phyloP scores from a whole-genome alignment of 2,329 filamentous ascomycete genomes.

The Elsinoe arachidis region DNA sequence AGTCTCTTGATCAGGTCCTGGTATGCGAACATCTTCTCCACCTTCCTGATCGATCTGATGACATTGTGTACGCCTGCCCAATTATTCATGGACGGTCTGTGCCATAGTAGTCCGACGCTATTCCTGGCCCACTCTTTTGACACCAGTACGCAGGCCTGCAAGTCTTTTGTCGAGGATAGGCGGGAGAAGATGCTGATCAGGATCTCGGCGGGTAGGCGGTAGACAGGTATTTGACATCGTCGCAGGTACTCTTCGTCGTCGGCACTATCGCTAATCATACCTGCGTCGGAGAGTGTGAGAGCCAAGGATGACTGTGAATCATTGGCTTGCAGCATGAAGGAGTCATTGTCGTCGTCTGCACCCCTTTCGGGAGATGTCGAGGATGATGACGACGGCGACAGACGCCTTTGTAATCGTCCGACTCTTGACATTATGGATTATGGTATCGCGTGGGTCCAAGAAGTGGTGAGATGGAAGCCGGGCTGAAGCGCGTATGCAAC shows the following conservation, averaged over 20 bases:
- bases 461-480: background rate
- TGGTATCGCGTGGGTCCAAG: background rate
- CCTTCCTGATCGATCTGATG: slow-evolving; percentile 63
- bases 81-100: slow-evolving; percentile 80
- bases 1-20: slow-evolving; percentile 83
- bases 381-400: slow-evolving; percentile 47
- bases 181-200: slow-evolving; percentile 88
- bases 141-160: slow-evolving; percentile 86
- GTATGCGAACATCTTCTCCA: slow-evolving; percentile 79
- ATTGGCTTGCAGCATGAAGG: slow-evolving; percentile 72
- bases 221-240: slow-evolving; percentile 64
- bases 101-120: slow-evolving; percentile 88
- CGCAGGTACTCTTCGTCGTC: slow-evolving; percentile 45
- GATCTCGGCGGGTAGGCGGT: slow-evolving; percentile 83
- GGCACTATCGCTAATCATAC: slow-evolving; percentile 56
- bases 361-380: slow-evolving; percentile 66
- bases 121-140: slow-evolving; percentile 90
- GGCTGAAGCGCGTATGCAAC: background rate
- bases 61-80: slow-evolving; percentile 76
- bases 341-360: slow-evolving; percentile 88
- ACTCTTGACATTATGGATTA: slow-evolving; percentile 14
- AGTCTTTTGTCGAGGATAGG: slow-evolving; percentile 61
- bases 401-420: slow-evolving; percentile 15
- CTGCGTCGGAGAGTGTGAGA: slow-evolving; percentile 49
- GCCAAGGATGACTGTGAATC: slow-evolving; percentile 90